These are phyloP conservation scores for Pseudoturritis turrita DNA, from an alignment of 345 rosid species.

Conservation along the genomic window DNA sequence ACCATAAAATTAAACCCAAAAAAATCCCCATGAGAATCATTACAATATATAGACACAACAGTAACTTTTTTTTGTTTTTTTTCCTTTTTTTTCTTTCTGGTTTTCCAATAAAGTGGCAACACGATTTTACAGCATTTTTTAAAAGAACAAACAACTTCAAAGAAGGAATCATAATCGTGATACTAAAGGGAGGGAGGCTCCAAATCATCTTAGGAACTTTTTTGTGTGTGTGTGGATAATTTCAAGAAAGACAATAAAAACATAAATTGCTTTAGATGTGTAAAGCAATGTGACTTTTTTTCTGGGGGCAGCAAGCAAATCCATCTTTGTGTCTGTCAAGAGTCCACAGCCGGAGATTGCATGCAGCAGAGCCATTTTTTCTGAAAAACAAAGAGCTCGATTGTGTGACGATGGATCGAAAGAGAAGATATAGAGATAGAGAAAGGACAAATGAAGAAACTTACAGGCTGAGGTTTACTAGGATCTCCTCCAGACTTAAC, in stretches of 20 bases:
- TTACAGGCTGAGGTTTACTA: conserved; percentile 74
- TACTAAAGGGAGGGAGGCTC: conserved; percentile 34
- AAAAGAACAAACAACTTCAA: conserved; percentile 36
- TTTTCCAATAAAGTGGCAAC: conserved; percentile 36
- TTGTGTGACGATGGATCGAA: neutral
- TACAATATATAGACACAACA: conserved; percentile 29
- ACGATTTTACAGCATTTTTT: conserved; percentile 44
- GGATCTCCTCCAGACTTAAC: conserved; percentile 52
- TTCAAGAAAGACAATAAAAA: conserved; percentile 36
- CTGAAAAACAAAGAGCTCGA: conserved; percentile 35
- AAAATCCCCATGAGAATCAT: conserved; percentile 11
- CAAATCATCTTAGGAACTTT: conserved; percentile 39
- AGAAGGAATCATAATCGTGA: conserved; percentile 35
- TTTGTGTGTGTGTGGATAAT: neutral
- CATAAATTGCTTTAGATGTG: conserved; percentile 30
- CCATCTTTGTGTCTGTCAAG: conserved; percentile 41
- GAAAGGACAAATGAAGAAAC: conserved; percentile 21
- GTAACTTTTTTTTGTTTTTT: conserved; percentile 5
- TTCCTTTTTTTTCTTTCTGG: conserved; percentile 13
- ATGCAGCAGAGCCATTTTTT: conserved; percentile 96
- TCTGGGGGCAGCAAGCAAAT: neutral
- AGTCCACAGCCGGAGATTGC: conserved; percentile 56
- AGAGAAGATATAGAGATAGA: neutral
- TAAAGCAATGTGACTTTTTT: conserved; percentile 34
- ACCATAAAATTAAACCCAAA: neutral